Percentiles rank a stretch among this genome's conserved stretches.
phyloP scores from a whole-genome alignment of 192 early-diverging fungal species.

The Coemansia reversa region DNA sequence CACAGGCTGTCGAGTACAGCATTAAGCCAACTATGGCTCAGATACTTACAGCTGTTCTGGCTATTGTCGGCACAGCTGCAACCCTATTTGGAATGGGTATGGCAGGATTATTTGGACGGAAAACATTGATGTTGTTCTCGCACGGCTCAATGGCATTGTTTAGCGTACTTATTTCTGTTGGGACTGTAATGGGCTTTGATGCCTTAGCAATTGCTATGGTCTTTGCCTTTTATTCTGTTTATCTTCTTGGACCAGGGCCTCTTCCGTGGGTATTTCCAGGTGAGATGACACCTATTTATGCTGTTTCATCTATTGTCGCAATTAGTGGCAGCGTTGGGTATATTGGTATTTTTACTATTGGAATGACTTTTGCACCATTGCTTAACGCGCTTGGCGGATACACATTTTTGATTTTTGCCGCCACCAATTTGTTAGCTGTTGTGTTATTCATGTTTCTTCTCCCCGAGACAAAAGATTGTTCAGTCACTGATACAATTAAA shows the following conservation, averaged over 20 bases:
- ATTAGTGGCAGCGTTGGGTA: conserved; percentile 71
- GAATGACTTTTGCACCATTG: conserved; percentile 56
- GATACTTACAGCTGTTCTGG: conserved; percentile 27
- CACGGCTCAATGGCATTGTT: conserved; percentile 59
- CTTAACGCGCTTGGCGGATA: conserved; percentile 37
- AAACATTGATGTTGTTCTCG: conserved; percentile 65
- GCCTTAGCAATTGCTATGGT: conserved; percentile 59
- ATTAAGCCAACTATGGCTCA: conserved; percentile 36
- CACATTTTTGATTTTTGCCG: conserved; percentile 65
- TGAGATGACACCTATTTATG: conserved; percentile 74
- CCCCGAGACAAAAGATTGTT: conserved; percentile 76
- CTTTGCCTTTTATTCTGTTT: conserved; percentile 67
- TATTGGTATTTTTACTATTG: conserved; percentile 55
- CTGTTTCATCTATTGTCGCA: conserved; percentile 62
- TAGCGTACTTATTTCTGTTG: conserved; percentile 61
- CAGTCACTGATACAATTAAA: conserved; percentile 58
- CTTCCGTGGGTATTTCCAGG: conserved; percentile 76
- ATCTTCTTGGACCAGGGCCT: conserved; percentile 72
- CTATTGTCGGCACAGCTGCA: conserved; percentile 21
- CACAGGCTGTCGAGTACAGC: conserved; percentile 9
- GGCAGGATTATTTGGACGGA: conserved; percentile 67
- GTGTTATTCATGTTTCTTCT: conserved; percentile 62
- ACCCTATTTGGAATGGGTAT: conserved; percentile 42
- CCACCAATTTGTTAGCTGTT: conserved; percentile 57
- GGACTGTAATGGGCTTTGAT: conserved; percentile 48